These are phyloP conservation scores for Zygosaccharomyces bisporus DNA, from an alignment of 805 yeast species.

Conservation along the genomic window DNA sequence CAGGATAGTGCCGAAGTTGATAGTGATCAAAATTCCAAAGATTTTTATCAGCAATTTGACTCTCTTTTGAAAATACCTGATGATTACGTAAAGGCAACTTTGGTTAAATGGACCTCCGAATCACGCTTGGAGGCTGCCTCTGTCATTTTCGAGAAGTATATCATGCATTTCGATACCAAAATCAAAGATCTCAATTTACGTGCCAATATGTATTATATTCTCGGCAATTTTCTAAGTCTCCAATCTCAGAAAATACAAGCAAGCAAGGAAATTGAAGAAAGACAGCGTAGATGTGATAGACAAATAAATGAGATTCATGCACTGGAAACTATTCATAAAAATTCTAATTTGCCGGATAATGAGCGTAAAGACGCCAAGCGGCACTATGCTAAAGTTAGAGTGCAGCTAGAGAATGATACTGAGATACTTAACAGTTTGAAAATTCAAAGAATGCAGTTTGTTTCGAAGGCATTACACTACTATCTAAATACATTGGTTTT, in stretches of 20 bases:
- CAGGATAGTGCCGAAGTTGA: neutral
- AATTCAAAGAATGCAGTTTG: constrained; percentile 41
- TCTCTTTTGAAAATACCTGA: constrained; percentile 18
- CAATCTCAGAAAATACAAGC: constrained; percentile 49
- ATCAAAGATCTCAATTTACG: constrained; percentile 27
- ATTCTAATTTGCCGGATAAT: constrained; percentile 38
- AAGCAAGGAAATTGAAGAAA: constrained; percentile 43
- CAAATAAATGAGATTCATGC: constrained; percentile 49
- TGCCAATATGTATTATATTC: constrained; percentile 50
- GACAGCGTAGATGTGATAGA: constrained; percentile 39
- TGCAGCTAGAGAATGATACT: constrained; percentile 48
- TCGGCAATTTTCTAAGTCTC: constrained; percentile 71
- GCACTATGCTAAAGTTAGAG: constrained; percentile 47
- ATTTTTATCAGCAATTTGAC: neutral
- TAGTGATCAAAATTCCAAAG: neutral
- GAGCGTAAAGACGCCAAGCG: constrained; percentile 53
- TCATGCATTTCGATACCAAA: constrained; percentile 37
- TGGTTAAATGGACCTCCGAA: constrained; percentile 67
- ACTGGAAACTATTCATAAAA: constrained; percentile 43
- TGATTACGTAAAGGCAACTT: constrained; percentile 36
- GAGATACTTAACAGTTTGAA: constrained; percentile 42
- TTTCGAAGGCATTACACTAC: constrained; percentile 52
- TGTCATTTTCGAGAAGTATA: constrained; percentile 53
- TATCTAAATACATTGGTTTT: constrained; percentile 54
- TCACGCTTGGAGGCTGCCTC: constrained; percentile 67